These are phyloP conservation scores for Echinochloa phyllopogon DNA, from an alignment of 176 grass and related monocot genomes.

Conservation along the genomic window DNA sequence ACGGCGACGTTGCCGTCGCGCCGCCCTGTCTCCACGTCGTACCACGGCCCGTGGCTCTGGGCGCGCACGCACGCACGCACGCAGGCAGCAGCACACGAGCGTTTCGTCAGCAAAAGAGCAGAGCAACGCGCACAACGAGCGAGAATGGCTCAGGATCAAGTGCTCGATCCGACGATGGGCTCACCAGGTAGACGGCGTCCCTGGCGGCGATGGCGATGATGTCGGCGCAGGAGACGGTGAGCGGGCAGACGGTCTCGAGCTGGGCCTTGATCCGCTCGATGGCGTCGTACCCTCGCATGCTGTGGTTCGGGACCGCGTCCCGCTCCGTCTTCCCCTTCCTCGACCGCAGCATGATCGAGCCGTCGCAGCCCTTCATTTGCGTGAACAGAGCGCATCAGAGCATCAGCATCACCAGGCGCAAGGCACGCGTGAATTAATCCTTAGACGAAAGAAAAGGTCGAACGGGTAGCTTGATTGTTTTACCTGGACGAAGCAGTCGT, in stretches of 20 bases:
- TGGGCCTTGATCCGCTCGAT: slow-evolving; percentile 60
- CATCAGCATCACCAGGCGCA: background rate
- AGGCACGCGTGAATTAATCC: background rate
- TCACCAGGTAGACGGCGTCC: slow-evolving; percentile 53
- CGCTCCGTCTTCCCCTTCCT: slow-evolving; percentile 41
- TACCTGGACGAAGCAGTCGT: slow-evolving; percentile 69
- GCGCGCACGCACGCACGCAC: too few relatives aligned
- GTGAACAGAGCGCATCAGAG: background rate
- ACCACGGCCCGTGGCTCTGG: slow-evolving; percentile 60
- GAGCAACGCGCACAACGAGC: background rate
- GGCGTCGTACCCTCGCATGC: slow-evolving; percentile 55
- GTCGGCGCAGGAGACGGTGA: slow-evolving; percentile 67
- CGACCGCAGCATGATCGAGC: slow-evolving; percentile 54
- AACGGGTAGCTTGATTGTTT: background rate
- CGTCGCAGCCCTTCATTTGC: slow-evolving; percentile 53
- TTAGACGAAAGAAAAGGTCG: too few relatives aligned
- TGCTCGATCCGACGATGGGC: too few relatives aligned
- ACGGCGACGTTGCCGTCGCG: slow-evolving; percentile 57
- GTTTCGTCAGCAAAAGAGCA: background rate
- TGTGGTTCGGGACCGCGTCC: slow-evolving; percentile 58
- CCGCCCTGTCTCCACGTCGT: slow-evolving; percentile 65
- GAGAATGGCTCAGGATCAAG: too few relatives aligned
- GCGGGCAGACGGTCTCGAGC: slow-evolving; percentile 57
- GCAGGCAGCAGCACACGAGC: background rate
- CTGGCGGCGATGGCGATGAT: slow-evolving; percentile 63